These are phyloP conservation scores for Nicotiana paniculata DNA, from an alignment of 257 asterid species.

Conservation along the genomic window DNA sequence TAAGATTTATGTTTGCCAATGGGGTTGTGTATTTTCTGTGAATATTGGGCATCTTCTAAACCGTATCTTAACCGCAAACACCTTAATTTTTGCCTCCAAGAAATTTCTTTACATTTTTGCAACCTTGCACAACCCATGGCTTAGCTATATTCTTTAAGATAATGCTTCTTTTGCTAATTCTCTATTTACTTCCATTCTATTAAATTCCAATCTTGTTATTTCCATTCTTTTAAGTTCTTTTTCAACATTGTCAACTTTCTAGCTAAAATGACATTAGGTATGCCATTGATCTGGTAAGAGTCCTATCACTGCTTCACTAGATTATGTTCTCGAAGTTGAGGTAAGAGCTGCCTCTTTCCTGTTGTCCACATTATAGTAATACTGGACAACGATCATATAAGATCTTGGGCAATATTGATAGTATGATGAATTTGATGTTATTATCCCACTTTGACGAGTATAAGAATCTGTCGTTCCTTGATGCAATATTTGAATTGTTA, in stretches of 20 bases:
- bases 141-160: background rate
- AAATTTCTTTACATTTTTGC: background rate
- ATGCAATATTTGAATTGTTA: background rate
- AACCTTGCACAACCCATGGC: background rate
- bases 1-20: too few relatives aligned
- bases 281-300: background rate
- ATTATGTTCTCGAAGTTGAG: background rate
- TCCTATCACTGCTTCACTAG: background rate
- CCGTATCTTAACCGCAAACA: background rate
- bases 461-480: background rate
- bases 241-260: background rate
- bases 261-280: background rate
- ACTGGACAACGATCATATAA: background rate
- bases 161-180: background rate
- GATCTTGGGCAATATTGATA: background rate
- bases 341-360: background rate
- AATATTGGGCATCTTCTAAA: too few relatives aligned
- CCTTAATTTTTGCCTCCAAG: background rate
- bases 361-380: background rate
- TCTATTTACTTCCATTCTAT: background rate
- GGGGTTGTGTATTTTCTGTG: too few relatives aligned
- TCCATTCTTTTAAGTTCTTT: background rate
- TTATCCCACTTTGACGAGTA: background rate
- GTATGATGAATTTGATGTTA: background rate
- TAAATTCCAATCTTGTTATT: background rate